Evolutionary conservation across 441 rosid genomes (phyloP), one percentile per base, ranked within the genome.

Genomic region (Viola pubescens): DNA sequence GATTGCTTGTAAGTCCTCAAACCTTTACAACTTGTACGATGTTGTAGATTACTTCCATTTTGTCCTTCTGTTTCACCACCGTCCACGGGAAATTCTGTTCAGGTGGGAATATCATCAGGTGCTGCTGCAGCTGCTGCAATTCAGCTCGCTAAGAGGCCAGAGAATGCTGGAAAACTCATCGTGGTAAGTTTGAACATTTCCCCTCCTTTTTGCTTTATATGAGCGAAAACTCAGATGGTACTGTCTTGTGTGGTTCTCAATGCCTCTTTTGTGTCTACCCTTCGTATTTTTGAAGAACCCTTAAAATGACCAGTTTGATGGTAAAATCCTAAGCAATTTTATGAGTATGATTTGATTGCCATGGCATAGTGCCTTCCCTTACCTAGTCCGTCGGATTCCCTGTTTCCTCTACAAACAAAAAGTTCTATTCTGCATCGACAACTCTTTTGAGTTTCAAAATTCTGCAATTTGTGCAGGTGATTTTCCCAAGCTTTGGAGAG

Each of bases 31-130:
- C 34, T 26, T 26, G 34, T 26, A 26, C 34, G 34, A 26, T 52
- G 1, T 37, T 48, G 43, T 65, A 14, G 0, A 9, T 59, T 54
- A 38, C 46, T 48, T 8, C 56, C 11, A 2, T 12, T 41, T n/a
- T 48, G 4, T 63, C 66, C 6, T 40, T n/a, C 11, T 1, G 8
- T 3, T 42, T 4, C 46, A 9, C 46, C 58, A 12, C 58, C 73
- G 13, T 51, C 46, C 5, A 8, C 5, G 0, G 11, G 52, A 54
- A 54, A 37, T 42, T 64, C 46, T 54, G 41, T 38, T 62, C 78
- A 90, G 96, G 96, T 82, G 45, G 97, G 97, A 58, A 88, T 90
- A 70, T 90, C 97, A 58, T 90, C 95, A 0, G 96, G 97, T 51
- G 97, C 88, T 11, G 94, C 97, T 39, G 78, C 97, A 0, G 84